Evolutionary conservation across 768 basidiomycete species (phyloP).

Genomic region (Lactarius sp.): DNA sequence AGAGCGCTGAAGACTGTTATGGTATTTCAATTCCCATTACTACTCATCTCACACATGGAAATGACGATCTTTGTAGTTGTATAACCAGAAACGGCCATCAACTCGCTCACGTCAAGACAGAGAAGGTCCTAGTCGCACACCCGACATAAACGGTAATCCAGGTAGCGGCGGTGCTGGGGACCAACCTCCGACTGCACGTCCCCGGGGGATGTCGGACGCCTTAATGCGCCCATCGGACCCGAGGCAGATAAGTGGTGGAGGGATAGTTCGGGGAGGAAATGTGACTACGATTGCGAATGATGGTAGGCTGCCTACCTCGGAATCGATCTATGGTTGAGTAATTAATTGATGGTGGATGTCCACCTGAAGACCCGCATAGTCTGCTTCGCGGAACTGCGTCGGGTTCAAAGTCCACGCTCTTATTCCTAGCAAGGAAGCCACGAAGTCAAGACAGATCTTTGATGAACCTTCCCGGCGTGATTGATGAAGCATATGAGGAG

Average conservation of each 20-base stretch:
- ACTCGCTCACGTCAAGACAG: conserved; percentile 46
- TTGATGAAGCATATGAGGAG: conserved; percentile 16
- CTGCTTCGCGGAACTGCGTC: conserved; percentile 9
- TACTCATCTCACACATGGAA: conserved; percentile 17
- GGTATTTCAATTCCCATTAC: conserved; percentile 38
- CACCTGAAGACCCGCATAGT: conserved; percentile 14
- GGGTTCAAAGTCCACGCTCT: conserved; percentile 2
- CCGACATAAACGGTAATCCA: conserved; percentile 24
- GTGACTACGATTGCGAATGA: conserved; percentile 19
- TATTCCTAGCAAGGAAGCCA: conserved; percentile 10
- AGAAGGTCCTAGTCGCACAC: conserved; percentile 33
- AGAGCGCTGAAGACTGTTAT: conserved; percentile 82
- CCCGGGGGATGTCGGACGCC: conserved; percentile 74
- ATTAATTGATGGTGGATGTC: conserved; percentile 23
- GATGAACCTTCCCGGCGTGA: conserved; percentile 2
- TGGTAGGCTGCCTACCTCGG: conserved; percentile 25
- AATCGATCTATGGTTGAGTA: conserved; percentile 22
- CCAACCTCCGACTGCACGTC: conserved; percentile 40
- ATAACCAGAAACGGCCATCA: conserved; percentile 70
- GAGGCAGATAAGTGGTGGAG: conserved; percentile 17
- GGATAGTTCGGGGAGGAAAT: conserved; percentile 20
- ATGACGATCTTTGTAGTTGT: conserved; percentile 47
- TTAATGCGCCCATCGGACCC: conserved; percentile 31
- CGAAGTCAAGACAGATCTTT: conserved; percentile 6
- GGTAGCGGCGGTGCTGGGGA: conserved; percentile 38